Conservation (phyloP, 352 stramenopile species). For the Thraustotheca clavata region DNA sequence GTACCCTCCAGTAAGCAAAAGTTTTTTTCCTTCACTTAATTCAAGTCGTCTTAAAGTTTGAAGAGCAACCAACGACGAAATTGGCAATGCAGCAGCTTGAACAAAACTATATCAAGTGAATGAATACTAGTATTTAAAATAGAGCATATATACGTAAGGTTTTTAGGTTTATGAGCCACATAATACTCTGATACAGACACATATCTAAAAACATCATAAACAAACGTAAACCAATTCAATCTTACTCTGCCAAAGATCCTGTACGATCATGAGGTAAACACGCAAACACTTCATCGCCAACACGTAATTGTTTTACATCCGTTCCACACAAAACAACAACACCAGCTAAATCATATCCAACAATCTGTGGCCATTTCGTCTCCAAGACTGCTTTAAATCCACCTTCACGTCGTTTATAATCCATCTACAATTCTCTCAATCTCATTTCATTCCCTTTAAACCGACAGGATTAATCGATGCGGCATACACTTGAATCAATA, state of each 20-base stretch:
- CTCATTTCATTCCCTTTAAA: background rate
- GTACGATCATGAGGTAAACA: conserved; percentile 59
- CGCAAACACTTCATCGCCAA: conserved; percentile 60
- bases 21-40: conserved; percentile 51
- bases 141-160: conserved; percentile 37
- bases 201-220: conserved; percentile 27
- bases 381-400: conserved; percentile 52
- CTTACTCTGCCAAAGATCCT: conserved; percentile 60
- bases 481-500: conserved; percentile 58
- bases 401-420: conserved; percentile 73
- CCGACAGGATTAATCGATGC: conserved; percentile 52
- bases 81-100: conserved; percentile 56
- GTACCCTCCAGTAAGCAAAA: conserved; percentile 62
- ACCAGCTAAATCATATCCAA: conserved; percentile 66
- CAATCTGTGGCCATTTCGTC: conserved; percentile 40
- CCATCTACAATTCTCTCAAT: conserved; percentile 33
- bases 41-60: conserved; percentile 41
- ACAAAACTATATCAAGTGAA: conserved; percentile 1
- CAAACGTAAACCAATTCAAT: background rate
- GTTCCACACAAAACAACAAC: conserved; percentile 45
- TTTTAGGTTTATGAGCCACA: conserved; percentile 55
- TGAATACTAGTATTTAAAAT: background rate
- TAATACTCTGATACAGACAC: conserved; percentile 44
- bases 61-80: conserved; percentile 45
- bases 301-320: conserved; percentile 43